Evolutionary conservation across 2,329 filamentous ascomycete genomes (phyloP), one percentile per base, ranked within the genome.

Genomic region (Trichoderma semiorbis): DNA sequence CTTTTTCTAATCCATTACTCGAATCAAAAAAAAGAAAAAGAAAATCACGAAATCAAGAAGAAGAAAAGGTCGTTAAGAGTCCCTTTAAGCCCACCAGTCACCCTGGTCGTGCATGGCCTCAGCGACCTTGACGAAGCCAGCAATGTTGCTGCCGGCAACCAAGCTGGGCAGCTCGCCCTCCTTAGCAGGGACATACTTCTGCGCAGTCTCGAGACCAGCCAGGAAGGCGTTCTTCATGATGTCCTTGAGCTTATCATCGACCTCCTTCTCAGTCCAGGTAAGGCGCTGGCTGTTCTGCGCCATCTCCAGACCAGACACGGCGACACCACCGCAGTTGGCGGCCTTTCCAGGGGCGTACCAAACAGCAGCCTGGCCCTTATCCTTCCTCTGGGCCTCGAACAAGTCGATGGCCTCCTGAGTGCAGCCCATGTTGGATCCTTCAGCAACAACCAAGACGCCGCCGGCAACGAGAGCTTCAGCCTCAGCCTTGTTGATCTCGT

Each of bases 391-490:
- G 21, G 87, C 88, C 89, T 98, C 95, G 82, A 98, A 98, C 75
- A 94, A 86, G 79, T 97, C 93, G 79, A 99, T 98, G 76, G 95
- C 95, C 75, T 93, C 94, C 84, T 96, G 94, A 39, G 95, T 98
- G 88, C 94, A 98, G 75, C 96, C 96, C 96, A 99, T 98, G 90
- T 98, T 98, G 84, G 92, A 96, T 71, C 96, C 96, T 86, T 99
- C 96, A 72, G 96, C 96, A 76, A 98, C 91, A 86, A 94, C 97
- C 81, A 91, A 90, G 80, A 88, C 89, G 76, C 95, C 95, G 72
- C 88, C 88, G 64, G 87, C 87, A 72, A 98, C 89, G 58, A 98
- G 89, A 21, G 89, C 90, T 85, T 93, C 86, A 68, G 95, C 96
- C 87, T 99, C 96, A 78, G 96, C 94, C 80, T 91, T 90, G 80